Conservation (phyloP, 495 filamentous ascomycete species). For the Penicillium paradoxum region DNA sequence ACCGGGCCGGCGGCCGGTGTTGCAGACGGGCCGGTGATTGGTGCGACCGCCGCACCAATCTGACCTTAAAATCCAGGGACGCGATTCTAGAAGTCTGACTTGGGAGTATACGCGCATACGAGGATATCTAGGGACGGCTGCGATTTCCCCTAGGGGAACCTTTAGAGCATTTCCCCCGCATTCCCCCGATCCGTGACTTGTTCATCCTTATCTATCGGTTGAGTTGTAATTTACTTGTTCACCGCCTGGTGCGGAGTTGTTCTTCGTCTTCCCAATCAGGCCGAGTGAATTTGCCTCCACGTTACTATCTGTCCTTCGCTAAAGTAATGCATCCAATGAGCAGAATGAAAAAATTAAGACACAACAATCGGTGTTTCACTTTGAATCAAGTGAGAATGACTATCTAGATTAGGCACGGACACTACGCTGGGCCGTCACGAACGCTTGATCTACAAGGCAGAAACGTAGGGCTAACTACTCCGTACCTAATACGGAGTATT, state of each 20-base stretch:
- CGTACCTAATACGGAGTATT: neutral
- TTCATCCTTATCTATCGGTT: neutral
- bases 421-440: neutral
- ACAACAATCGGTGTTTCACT: too few species aligned
- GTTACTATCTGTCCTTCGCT: neutral
- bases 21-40: conserved; percentile 16
- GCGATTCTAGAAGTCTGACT: conserved; percentile 18
- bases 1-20: conserved; percentile 28
- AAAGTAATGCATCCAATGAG: too few species aligned
- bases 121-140: conserved; percentile 20
- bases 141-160: conserved; percentile 17
- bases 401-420: too few species aligned
- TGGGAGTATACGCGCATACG: neutral
- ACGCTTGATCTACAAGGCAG: neutral
- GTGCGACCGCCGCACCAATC: conserved; percentile 12
- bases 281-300: neutral
- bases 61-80: conserved; percentile 21
- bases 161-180: conserved; percentile 21
- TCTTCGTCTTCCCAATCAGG: neutral
- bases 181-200: conserved; percentile 11
- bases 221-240: neutral
- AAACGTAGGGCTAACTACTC: too few species aligned
- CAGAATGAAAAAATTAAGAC: too few species aligned
- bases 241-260: neutral
- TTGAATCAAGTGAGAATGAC: too few species aligned